Evolutionary conservation across 495 filamentous ascomycete species (phyloP), one percentile per base, ranked within the genome.

Genomic region (Daldinia grandis): DNA sequence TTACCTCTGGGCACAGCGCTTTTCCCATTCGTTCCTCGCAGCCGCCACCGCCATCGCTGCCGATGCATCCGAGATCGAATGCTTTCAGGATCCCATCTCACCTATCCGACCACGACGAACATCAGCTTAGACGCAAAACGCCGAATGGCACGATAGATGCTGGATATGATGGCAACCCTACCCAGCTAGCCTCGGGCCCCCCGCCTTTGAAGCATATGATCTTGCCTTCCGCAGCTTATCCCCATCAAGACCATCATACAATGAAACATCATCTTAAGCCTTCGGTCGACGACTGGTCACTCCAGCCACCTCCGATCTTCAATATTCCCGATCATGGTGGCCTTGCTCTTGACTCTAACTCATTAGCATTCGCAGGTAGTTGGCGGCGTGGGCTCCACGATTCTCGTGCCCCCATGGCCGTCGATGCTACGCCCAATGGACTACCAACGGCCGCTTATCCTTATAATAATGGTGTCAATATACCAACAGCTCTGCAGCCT

Each of bases 61-160:
- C 72, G 55, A 53, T 53, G 47, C 70, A 69, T 69, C 65, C 65
- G 62, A 58, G 70, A 14, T 40, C 65, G 17, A 73, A 66, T 44
- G 14, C 70, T 33, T 73, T 73, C 28, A 66, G 68, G 44, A 57
- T 77, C 40, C 76, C 76, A 62, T 59, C 79, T 69, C 78, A 78
- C 72, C 68, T 73, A 28, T 72, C 76, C 35, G 82, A 83, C 2
- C 72, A 77, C 71, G 72, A 78, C 17, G 94, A 98, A 79, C 89
- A 98, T 79, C 90, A 93, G 59, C 83, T 99, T 42, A 87, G 95
- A 67, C 88, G 95, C 53, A 99, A 99, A 76, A 98, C 95, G 8
- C 95, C 95, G 9, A 96, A 90, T 72, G 95, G 95, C 24, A 97
- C 94, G 19, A 86, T 99, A 60, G 92, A 93, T 58, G 94, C 92